phyloP scores from a whole-genome alignment of 805 yeast species.

The Wickerhamomyces tratensis region DNA sequence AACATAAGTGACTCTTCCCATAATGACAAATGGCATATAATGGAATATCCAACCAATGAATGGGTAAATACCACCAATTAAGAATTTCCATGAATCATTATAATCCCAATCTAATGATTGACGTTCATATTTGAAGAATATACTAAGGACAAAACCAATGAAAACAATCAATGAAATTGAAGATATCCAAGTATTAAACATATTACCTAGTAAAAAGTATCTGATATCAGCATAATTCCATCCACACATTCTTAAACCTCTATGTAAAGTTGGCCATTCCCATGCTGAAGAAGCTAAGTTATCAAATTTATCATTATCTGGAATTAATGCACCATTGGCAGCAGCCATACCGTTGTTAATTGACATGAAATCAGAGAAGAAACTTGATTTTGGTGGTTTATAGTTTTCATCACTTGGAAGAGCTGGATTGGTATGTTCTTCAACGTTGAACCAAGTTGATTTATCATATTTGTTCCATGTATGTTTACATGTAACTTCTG shows the following conservation, averaged over 20 bases:
- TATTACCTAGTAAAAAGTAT: conserved; percentile 65
- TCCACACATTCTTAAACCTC: conserved; percentile 67
- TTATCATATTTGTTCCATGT: conserved; percentile 54
- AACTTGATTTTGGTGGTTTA: conserved; percentile 57
- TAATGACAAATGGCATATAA: conserved; percentile 77
- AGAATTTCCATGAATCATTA: conserved; percentile 28
- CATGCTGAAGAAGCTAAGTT: conserved; percentile 63
- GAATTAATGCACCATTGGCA: conserved; percentile 71
- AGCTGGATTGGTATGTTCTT: conserved; percentile 51
- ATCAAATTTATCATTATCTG: conserved; percentile 69
- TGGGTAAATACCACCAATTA: conserved; percentile 71
- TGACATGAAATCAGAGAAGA: conserved; percentile 64
- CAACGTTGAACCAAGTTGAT: conserved; percentile 85
- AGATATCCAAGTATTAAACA: conserved; percentile 71
- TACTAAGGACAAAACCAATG: conserved; percentile 27
- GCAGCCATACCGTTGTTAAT: conserved; percentile 83
- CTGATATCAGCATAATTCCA: conserved; percentile 51
- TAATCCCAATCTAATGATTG: conserved; percentile 41
- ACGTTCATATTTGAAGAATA: conserved; percentile 59
- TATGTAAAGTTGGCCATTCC: conserved; percentile 77
- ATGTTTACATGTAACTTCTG: conserved; percentile 64
- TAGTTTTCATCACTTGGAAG: conserved; percentile 43
- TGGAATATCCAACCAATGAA: conserved; percentile 88
- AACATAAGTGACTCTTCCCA: conserved; percentile 96
- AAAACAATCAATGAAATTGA: conserved; percentile 43